phyloP scores from a whole-genome alignment of 495 filamentous ascomycete species.

The Xylaria cubensis region DNA sequence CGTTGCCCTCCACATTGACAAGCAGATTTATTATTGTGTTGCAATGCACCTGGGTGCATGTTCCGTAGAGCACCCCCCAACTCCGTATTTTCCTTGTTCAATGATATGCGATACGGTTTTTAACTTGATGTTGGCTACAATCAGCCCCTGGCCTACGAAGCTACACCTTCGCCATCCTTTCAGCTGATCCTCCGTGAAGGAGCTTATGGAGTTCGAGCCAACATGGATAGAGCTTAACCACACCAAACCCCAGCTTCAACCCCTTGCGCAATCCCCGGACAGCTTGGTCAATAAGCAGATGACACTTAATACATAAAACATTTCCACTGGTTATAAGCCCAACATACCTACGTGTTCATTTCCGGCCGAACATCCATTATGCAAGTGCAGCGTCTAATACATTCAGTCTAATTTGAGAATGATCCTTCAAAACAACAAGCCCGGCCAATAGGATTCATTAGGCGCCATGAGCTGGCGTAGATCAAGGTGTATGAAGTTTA shows the following conservation, averaged over 20 bases:
- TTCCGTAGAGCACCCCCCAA: not conserved
- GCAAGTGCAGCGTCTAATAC: not conserved
- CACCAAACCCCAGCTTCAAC: not conserved
- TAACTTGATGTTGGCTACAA: not conserved
- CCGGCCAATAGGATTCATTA: not conserved
- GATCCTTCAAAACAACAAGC: not conserved
- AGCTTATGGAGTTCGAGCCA: not conserved
- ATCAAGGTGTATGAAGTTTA: not conserved
- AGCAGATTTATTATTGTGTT: not conserved
- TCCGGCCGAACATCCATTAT: not conserved
- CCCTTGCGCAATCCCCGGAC: not conserved
- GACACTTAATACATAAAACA: not conserved
- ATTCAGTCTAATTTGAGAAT: not conserved
- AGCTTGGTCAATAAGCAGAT: not conserved
- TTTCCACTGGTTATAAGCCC: not conserved
- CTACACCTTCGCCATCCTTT: not conserved
- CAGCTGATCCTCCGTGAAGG: conserved; percentile 9
- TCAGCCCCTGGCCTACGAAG: not conserved
- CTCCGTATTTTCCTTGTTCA: not conserved
- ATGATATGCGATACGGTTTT: not conserved
- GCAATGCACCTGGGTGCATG: not conserved
- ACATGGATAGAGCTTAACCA: not conserved
- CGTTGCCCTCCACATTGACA: too few relatives aligned
- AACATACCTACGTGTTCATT: not conserved
- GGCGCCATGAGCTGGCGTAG: not conserved